Conservation (phyloP, 257 asterid genomes). For the Penstemon barbatus region DNA sequence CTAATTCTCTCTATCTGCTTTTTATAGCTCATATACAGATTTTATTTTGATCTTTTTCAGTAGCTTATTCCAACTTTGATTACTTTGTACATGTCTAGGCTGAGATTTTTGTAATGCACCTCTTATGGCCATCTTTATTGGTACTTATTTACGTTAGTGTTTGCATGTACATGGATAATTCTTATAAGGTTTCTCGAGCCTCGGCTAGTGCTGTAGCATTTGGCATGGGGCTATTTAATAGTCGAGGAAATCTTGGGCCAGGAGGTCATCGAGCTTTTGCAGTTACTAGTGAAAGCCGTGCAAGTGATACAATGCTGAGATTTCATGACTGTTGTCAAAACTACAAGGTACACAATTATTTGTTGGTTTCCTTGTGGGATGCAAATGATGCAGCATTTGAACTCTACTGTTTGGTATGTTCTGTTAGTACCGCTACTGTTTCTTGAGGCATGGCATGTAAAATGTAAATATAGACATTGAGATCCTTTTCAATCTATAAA, state of each 20-base stretch:
- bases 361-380: not conserved
- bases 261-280: constrained; percentile 92
- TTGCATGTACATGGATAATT: constrained; percentile 23
- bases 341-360: constrained; percentile 64
- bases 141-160: constrained; percentile 15
- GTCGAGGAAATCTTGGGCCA: constrained; percentile 79
- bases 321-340: constrained; percentile 96
- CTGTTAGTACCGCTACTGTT: constrained; percentile 17
- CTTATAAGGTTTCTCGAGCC: constrained; percentile 75
- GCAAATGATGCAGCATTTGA: too few relatives aligned
- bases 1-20: constrained; percentile 22
- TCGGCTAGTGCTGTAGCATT: constrained; percentile 98
- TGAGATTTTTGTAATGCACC: constrained; percentile 12
- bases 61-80: not conserved
- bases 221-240: constrained; percentile 93
- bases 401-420: not conserved
- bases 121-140: constrained; percentile 9
- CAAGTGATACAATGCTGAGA: constrained; percentile 85
- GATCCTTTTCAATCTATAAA: constrained; percentile 6
- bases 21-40: constrained; percentile 7
- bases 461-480: constrained; percentile 6
- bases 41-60: constrained; percentile 16
- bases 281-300: constrained; percentile 93
- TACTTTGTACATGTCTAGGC: not conserved
- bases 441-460: not conserved